Evolutionary conservation across 2,329 filamentous ascomycete genomes (phyloP).

Genomic region (Ophiocordyceps unilateralis): DNA sequence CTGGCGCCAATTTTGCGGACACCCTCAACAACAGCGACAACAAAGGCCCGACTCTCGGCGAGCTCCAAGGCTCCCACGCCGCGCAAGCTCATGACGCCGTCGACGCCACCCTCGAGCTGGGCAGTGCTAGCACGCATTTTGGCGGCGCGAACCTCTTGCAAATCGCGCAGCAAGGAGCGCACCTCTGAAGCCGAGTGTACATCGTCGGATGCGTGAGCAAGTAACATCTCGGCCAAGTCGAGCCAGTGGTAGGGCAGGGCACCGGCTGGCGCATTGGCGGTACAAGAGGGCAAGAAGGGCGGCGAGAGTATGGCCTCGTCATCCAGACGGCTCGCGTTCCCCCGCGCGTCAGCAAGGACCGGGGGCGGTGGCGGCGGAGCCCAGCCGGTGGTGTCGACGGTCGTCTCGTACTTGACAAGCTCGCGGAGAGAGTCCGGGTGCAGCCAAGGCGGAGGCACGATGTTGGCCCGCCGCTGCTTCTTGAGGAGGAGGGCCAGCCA

Average conservation of each 20-base stretch:
- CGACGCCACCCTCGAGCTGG: constrained; percentile 51
- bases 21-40: constrained; percentile 74
- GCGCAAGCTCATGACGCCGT: constrained; percentile 48
- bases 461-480: constrained; percentile 84
- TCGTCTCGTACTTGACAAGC: constrained; percentile 69
- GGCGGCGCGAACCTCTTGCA: constrained; percentile 75
- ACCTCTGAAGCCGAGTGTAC: constrained; percentile 57
- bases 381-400: constrained; percentile 53
- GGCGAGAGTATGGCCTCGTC: constrained; percentile 33
- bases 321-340: constrained; percentile 19
- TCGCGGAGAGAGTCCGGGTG: constrained; percentile 55
- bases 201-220: constrained; percentile 74
- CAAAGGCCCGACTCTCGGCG: constrained; percentile 68
- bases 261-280: constrained; percentile 46
- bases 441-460: constrained; percentile 81
- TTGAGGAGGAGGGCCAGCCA: constrained; percentile 95
- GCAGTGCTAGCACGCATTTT: constrained; percentile 68
- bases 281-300: constrained; percentile 66
- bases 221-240: constrained; percentile 71
- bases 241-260: constrained; percentile 90
- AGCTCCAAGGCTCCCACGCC: constrained; percentile 91
- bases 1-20: constrained; percentile 70
- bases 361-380: constrained; percentile 58
- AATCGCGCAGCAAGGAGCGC: constrained; percentile 56
- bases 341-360: constrained; percentile 27